Percentiles rank a stretch among this genome's conserved stretches.
phyloP scores from a whole-genome alignment of 1,284 basidiomycete genomes.

The Pseudozyma sp. region DNA sequence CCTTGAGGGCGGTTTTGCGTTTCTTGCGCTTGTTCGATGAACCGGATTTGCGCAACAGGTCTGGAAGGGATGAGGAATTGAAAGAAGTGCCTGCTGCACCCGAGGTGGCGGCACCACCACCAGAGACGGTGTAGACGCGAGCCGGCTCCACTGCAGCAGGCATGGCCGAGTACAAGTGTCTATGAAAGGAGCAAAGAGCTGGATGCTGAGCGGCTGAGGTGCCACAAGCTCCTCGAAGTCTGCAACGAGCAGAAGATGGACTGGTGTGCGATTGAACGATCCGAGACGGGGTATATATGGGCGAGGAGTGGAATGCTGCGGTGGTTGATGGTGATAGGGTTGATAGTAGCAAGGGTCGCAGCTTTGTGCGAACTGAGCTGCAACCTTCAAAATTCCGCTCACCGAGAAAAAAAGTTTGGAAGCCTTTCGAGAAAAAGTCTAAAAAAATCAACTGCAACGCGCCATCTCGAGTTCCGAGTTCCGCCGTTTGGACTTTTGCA shows the following conservation, averaged over 20 bases:
- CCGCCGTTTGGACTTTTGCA: constrained; percentile 15
- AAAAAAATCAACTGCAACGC: constrained; percentile 13
- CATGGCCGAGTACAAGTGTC: constrained; percentile 22
- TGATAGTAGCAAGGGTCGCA: not conserved
- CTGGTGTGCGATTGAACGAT: not conserved
- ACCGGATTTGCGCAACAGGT: constrained; percentile 62
- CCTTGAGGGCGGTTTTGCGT: constrained; percentile 52
- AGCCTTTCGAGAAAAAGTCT: constrained; percentile 4
- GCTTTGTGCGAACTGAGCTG: constrained; percentile 2
- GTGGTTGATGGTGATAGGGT: not conserved
- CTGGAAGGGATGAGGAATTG: constrained; percentile 67
- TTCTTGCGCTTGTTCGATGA: constrained; percentile 67
- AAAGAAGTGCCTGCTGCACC: constrained; percentile 60
- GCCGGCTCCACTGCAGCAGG: constrained; percentile 60
- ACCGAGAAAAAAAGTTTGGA: constrained; percentile 24
- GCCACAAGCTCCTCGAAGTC: constrained; percentile 4
- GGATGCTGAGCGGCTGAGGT: constrained; percentile 2
- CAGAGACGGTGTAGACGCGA: constrained; percentile 65
- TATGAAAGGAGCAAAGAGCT: not conserved
- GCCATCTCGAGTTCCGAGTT: constrained; percentile 22
- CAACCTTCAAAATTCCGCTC: not conserved
- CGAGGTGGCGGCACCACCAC: constrained; percentile 47
- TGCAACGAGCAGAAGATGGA: constrained; percentile 10
- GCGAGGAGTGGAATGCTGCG: not conserved
- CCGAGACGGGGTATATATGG: not conserved